Percentiles rank a stretch among this genome's conserved stretches.
phyloP scores from a whole-genome alignment of 1,284 basidiomycete species.

The Cutaneotrichosporon cavernicola region DNA sequence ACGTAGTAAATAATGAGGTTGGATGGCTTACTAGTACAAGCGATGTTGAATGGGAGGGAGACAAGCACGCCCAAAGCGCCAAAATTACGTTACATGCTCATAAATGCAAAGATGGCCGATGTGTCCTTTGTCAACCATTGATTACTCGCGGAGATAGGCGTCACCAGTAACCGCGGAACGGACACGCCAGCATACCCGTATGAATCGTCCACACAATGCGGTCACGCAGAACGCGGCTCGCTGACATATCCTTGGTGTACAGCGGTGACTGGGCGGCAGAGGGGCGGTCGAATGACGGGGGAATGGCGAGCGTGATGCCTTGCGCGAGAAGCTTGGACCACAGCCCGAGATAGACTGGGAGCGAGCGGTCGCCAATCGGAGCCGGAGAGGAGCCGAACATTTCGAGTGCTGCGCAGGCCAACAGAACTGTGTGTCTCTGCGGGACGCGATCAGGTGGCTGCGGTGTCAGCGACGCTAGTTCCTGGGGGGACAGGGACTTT shows the following conservation, averaged over 20 bases:
- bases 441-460: conserved; percentile 4
- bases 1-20: no score
- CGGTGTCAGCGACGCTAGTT: neutral
- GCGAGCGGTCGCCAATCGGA: neutral
- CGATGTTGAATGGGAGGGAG: neutral
- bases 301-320: conserved; percentile 1
- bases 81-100: neutral
- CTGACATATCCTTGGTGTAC: neutral
- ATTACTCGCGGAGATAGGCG: neutral
- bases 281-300: neutral
- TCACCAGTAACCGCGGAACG: conserved; percentile 10
- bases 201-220: conserved; percentile 6
- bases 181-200: neutral
- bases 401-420: neutral
- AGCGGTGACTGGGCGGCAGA: neutral
- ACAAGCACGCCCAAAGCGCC: neutral
- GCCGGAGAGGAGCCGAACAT: neutral
- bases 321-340: conserved; percentile 1
- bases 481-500: neutral
- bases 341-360: neutral
- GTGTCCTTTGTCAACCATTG: neutral
- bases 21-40: no score
- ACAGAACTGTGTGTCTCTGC: neutral
- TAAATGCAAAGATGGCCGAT: neutral
- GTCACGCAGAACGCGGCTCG: conserved; percentile 5